Evolutionary conservation across 1,139 yeast species (phyloP).

Genomic region (Debaryomycetaceae sp.): DNA sequence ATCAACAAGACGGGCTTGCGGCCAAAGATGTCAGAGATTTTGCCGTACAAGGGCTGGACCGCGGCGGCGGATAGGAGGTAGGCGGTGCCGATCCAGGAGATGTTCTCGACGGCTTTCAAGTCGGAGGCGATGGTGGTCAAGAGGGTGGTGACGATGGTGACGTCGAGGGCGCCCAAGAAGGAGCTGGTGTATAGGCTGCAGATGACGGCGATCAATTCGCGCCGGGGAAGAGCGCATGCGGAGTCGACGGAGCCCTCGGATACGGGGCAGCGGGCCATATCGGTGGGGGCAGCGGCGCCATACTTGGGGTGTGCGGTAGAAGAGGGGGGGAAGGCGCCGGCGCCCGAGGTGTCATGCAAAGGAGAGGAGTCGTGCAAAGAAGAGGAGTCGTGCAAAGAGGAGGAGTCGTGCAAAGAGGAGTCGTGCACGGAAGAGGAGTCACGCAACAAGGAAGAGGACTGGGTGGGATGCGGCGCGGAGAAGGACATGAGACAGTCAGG

Average conservation of each 20-base stretch:
- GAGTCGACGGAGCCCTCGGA: too few relatives aligned
- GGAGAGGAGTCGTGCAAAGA: too few relatives aligned
- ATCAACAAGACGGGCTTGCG: conserved; percentile 36
- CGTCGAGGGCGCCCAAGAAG: conserved; percentile 33
- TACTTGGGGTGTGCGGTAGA: too few relatives aligned
- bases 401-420: not conserved
- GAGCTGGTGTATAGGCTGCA: conserved; percentile 27
- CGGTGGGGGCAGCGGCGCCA: too few relatives aligned
- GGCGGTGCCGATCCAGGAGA: conserved; percentile 40
- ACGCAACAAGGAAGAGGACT: too few relatives aligned
- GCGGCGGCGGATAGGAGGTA: conserved; percentile 31
- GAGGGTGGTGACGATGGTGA: conserved; percentile 34
- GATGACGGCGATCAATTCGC: conserved; percentile 21
- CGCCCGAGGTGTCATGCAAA: too few relatives aligned
- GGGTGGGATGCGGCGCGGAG: too few relatives aligned
- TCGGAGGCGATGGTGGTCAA: conserved; percentile 35
- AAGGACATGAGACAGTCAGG: too few relatives aligned
- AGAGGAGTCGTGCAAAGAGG: too few relatives aligned
- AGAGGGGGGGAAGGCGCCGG: too few relatives aligned
- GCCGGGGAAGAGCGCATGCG: conserved; percentile 24
- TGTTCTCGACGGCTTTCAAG: conserved; percentile 25
- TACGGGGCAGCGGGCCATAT: too few relatives aligned
- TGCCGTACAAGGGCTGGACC: conserved; percentile 69
- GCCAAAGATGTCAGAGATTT: conserved; percentile 78
- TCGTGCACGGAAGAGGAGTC: not conserved